phyloP scores from a whole-genome alignment of 2,329 filamentous ascomycete genomes.

The Aspergillus carbonarius region DNA sequence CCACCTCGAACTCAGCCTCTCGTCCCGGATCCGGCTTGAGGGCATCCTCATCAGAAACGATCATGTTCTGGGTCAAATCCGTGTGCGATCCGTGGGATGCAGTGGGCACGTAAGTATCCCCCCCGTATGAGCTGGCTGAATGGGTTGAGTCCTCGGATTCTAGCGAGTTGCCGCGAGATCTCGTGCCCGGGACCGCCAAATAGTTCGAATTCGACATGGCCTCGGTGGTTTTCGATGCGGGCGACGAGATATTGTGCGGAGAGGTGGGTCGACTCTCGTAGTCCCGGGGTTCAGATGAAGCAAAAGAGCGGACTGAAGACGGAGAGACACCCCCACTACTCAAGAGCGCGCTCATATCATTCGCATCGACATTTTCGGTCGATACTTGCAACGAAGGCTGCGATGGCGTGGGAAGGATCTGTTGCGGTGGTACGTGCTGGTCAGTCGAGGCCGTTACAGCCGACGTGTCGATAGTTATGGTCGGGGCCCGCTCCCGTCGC shows the following conservation, averaged over 20 bases:
- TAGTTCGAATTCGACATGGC: constrained; percentile 54
- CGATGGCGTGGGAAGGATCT: constrained; percentile 35
- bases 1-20: constrained; percentile 66
- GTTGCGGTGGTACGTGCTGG: constrained; percentile 33
- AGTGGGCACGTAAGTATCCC: constrained; percentile 53
- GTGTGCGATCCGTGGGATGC: constrained; percentile 45
- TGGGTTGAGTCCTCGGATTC: constrained; percentile 60
- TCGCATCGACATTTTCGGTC: constrained; percentile 34
- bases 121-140: constrained; percentile 52
- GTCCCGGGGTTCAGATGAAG: constrained; percentile 58
- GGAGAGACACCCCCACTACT: constrained; percentile 38
- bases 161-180: constrained; percentile 64
- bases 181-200: constrained; percentile 62
- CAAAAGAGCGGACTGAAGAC: constrained; percentile 54
- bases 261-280: constrained; percentile 62
- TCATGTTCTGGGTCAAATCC: constrained; percentile 45
- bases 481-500: constrained; percentile 49
- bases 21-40: constrained; percentile 69
- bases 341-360: constrained; percentile 30
- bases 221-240: constrained; percentile 54
- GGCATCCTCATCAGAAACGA: constrained; percentile 62
- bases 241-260: constrained; percentile 67
- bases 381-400: constrained; percentile 39
- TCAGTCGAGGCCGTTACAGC: constrained; percentile 47
- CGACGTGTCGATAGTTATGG: constrained; percentile 59